Evolutionary conservation across 768 basidiomycete genomes (phyloP), one percentile per base, ranked within the genome.

Genomic region (Pisolithus albus): DNA sequence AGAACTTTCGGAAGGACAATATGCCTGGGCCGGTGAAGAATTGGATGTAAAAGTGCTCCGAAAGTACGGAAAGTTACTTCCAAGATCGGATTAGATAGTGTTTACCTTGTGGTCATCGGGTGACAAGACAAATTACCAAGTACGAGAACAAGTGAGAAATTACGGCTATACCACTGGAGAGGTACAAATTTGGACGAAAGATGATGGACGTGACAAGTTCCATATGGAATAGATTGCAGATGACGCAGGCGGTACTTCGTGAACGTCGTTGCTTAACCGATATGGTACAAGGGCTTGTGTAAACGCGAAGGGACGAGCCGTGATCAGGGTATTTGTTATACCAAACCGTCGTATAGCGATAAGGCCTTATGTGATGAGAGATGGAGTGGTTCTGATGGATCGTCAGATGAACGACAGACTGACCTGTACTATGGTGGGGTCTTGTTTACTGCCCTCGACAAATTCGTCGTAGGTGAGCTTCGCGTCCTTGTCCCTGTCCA

Each of bases 391-490:
- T 37, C 47, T 50, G 61, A 48, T 26, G 46, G 49, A 32, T 34
- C 36, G 34, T 49, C 50, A 37, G 54, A 58, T 44, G 58, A 16
- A 38, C 48, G 36, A 46, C 49, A 21, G 47, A 66, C 75, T 49
- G 56, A 88, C 95, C 83, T 98, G 92, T 13, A 99, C 94, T 67
- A 99, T 98, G 19, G 95, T 98, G 30, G 96, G 96, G 68, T 99
- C 96, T 68, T 96, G 92, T 72, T 97, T 98, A 69, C 88, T 92
- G 30, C 96, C 96, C 66, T 98, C 93, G 18, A 94, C 92, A 65
- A 99, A 99, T 68, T 99, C 96, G 9, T 94, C 92, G 68, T 85
- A 99, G 0, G 93, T 94, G 50, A 97, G 75, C 62, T 81, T 87
- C 7, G 92, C 89, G 62, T 98, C 90, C 70, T 92, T 92, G 74